Evolutionary conservation across 108 stramenopile species (phyloP).

Genomic region (Nannochloropsis gaditana): DNA sequence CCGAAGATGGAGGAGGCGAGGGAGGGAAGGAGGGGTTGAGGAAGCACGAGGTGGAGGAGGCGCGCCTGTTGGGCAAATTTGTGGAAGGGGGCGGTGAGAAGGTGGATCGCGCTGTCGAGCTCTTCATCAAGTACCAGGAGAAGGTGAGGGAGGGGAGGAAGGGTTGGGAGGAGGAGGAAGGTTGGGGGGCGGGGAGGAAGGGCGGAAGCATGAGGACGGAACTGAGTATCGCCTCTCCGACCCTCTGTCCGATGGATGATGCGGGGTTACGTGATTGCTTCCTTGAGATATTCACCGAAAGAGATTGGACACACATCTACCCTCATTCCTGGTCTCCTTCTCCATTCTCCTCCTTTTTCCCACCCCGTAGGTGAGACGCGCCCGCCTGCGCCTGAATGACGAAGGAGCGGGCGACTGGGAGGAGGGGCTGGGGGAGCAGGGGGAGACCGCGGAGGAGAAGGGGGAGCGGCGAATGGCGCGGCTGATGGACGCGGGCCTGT

Average conservation of each 20-base stretch:
- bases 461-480: background rate
- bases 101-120: constrained; percentile 45
- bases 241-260: background rate
- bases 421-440: background rate
- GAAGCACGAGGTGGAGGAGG: constrained; percentile 10
- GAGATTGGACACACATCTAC: constrained; percentile 54
- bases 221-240: background rate
- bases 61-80: constrained; percentile 49
- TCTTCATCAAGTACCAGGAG: constrained; percentile 51
- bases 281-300: constrained; percentile 47
- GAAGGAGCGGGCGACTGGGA: background rate
- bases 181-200: background rate
- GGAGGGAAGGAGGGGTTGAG: background rate
- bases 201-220: background rate
- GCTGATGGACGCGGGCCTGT: constrained; percentile 10
- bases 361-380: background rate
- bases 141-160: background rate
- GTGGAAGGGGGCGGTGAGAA: constrained; percentile 48
- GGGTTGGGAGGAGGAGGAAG: background rate
- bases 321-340: background rate
- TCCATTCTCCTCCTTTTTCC: background rate
- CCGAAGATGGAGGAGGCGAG: background rate
- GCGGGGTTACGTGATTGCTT: constrained; percentile 38
- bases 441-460: background rate
- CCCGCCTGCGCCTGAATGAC: background rate